Conservation (phyloP, 345 rosid genomes). For the Acer negundo region DNA sequence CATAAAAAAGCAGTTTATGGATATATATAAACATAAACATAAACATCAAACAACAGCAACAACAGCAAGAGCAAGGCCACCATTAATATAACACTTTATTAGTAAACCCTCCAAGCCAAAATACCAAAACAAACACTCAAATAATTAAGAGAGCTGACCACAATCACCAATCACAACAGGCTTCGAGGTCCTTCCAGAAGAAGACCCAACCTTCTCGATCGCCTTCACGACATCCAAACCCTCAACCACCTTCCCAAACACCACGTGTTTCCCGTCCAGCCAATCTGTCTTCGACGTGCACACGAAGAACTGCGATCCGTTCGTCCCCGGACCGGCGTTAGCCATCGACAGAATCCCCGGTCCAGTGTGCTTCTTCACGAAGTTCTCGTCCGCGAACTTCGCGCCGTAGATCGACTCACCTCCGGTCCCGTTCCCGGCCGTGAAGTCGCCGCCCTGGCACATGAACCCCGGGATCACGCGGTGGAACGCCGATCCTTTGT, state of each 20-base stretch:
- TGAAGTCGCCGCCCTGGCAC: slow-evolving; percentile 90
- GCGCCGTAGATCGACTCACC: slow-evolving; percentile 79
- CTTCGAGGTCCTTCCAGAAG: slow-evolving; percentile 53
- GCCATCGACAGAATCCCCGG: slow-evolving; percentile 79
- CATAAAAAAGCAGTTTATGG: too few species aligned
- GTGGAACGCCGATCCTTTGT: slow-evolving; percentile 73
- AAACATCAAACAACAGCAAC: too few species aligned
- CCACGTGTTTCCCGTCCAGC: slow-evolving; percentile 83
- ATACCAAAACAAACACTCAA: too few species aligned
- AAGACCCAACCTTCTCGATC: slow-evolving; percentile 64
- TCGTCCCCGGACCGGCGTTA: slow-evolving; percentile 63
- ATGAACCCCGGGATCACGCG: slow-evolving; percentile 75
- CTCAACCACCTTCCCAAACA: slow-evolving; percentile 65
- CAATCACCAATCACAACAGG: slow-evolving; percentile 55
- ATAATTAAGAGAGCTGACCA: slow-evolving; percentile 52
- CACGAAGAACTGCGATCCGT: slow-evolving; percentile 76
- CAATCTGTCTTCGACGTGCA: slow-evolving; percentile 61
- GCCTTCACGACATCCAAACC: slow-evolving; percentile 65
- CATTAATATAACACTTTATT: too few species aligned
- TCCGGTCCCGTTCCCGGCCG: slow-evolving; percentile 74
- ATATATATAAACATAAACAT: too few species aligned
- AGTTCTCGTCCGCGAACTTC: slow-evolving; percentile 74
- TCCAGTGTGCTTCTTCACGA: slow-evolving; percentile 69
- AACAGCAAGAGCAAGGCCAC: too few species aligned
- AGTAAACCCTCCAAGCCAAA: too few species aligned